phyloP scores from a whole-genome alignment of 306 rosid species.

The Quercus engelmannii region DNA sequence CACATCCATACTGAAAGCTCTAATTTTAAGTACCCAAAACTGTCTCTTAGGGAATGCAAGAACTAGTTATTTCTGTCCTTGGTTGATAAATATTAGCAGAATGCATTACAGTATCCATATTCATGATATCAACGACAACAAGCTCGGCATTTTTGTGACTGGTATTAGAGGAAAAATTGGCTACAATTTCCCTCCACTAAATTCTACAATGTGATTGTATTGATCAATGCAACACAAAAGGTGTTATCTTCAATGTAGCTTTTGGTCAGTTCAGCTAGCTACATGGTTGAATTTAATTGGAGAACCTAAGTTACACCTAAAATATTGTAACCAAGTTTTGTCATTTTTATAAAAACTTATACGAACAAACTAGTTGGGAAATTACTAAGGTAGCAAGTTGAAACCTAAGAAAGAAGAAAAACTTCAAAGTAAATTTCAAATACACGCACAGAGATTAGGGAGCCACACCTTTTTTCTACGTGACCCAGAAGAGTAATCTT shows the following conservation, averaged over 20 bases:
- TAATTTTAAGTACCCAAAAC: background rate
- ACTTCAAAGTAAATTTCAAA: background rate
- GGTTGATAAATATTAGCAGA: background rate
- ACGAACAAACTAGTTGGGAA: background rate
- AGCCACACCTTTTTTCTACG: slow-evolving; percentile 50
- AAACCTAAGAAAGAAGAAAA: background rate
- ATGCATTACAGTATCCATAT: background rate
- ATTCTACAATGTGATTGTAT: too few species aligned
- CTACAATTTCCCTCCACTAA: too few species aligned
- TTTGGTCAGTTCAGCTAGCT: too few species aligned
- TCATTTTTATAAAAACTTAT: background rate
- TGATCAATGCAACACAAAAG: too few species aligned
- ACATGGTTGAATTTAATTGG: too few species aligned
- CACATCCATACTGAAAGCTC: background rate
- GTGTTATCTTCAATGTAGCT: too few species aligned
- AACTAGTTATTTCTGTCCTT: background rate
- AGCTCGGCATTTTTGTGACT: background rate
- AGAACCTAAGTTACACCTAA: too few species aligned
- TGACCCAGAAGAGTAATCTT: slow-evolving; percentile 34
- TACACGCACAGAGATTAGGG: background rate
- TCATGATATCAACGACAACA: background rate
- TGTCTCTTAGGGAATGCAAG: background rate
- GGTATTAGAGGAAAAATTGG: too few species aligned
- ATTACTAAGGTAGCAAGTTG: background rate
- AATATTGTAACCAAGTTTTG: too few species aligned